Percentiles rank a stretch among this genome's conserved stretches.
These are phyloP conservation scores for Apiospora malaysiana DNA, from an alignment of 2,329 filamentous ascomycete species.

Conservation along the genomic window DNA sequence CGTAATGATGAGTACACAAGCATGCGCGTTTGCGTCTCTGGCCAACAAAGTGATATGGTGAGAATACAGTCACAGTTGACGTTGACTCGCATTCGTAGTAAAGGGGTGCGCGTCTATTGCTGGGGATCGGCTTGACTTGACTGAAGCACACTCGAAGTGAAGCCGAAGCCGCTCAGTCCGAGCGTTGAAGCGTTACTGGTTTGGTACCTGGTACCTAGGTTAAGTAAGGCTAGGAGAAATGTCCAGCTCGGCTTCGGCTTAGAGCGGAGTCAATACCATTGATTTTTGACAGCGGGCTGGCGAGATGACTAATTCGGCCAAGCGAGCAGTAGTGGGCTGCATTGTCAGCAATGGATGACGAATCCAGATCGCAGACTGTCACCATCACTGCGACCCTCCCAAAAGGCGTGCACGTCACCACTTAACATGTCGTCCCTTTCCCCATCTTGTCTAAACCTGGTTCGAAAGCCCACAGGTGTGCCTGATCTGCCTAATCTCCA, in stretches of 20 bases:
- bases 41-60: not conserved
- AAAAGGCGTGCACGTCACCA: not conserved
- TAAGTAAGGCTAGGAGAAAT: not conserved
- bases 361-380: not conserved
- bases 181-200: too few species aligned
- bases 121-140: not conserved
- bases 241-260: not conserved
- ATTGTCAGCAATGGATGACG: not conserved
- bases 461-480: not conserved
- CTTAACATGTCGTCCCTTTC: not conserved
- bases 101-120: too few species aligned
- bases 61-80: not conserved
- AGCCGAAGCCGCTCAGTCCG: not conserved
- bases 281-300: not conserved
- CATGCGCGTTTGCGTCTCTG: not conserved
- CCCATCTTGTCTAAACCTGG: not conserved
- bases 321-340: not conserved
- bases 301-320: slow-evolving; percentile 13
- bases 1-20: not conserved
- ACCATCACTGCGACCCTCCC: not conserved
- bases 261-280: slow-evolving; percentile 2
- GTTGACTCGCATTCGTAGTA: not conserved
- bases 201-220: too few species aligned
- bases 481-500: not conserved
- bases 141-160: not conserved